Conservation (phyloP, 768 basidiomycete genomes). For the Mycena amicta region DNA sequence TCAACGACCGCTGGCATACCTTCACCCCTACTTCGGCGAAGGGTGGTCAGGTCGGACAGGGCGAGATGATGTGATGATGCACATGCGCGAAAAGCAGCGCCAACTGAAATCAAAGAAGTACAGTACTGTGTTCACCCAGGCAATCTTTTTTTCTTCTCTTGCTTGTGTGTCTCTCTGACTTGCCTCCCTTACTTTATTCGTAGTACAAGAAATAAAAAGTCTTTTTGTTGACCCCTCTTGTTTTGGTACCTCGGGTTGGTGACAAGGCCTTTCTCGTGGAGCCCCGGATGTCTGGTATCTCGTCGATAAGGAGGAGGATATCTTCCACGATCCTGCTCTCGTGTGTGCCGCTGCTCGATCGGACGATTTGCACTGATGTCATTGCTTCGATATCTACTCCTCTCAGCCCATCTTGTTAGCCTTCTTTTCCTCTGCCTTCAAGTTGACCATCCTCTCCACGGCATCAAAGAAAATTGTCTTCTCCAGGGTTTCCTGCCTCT, state of each 20-base stretch:
- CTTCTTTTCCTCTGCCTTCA: background rate
- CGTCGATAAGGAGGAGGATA: too few relatives aligned
- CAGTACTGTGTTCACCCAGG: background rate
- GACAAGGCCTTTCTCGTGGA: too few relatives aligned
- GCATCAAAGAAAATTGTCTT: background rate
- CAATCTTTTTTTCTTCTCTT: background rate
- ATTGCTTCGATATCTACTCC: background rate
- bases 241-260: too few relatives aligned
- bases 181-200: too few relatives aligned
- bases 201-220: too few relatives aligned
- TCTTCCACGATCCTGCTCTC: background rate
- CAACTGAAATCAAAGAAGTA: background rate
- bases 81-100: background rate
- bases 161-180: too few relatives aligned
- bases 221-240: too few relatives aligned
- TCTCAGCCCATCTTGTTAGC: background rate
- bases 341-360: background rate
- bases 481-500: background rate
- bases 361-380: background rate
- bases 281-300: too few relatives aligned
- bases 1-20: constrained; percentile 95
- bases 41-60: constrained; percentile 76
- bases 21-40: constrained; percentile 89
- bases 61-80: constrained; percentile 42
- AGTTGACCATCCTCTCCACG: too few relatives aligned